Conservation (phyloP, 2,329 filamentous ascomycete genomes). For the Pseudopithomyces maydicus region DNA sequence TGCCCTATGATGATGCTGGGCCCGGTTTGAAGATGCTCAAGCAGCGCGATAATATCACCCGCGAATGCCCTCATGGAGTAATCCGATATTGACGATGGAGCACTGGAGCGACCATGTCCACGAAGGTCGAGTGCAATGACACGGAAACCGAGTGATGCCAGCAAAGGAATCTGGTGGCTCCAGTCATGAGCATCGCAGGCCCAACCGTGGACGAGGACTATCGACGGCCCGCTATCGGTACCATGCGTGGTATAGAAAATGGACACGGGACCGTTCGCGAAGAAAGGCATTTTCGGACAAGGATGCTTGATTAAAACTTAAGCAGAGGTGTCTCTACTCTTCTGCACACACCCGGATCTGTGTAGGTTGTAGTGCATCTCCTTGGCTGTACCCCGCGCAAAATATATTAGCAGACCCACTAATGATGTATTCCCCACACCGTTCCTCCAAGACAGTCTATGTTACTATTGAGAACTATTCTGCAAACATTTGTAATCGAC, state of each 20-base stretch:
- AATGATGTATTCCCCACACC: neutral
- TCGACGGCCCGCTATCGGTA: constrained; percentile 64
- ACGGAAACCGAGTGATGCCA: constrained; percentile 14
- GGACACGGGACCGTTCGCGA: constrained; percentile 6
- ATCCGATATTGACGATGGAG: neutral
- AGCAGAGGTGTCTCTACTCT: neutral
- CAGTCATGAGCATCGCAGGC: constrained; percentile 30
- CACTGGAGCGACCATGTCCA: constrained; percentile 23
- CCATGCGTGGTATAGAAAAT: constrained; percentile 48
- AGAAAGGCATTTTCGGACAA: constrained; percentile 13
- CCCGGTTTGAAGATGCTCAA: constrained; percentile 9
- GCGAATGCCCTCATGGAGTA: constrained; percentile 16
- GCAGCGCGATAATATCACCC: constrained; percentile 17
- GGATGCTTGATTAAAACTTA: neutral
- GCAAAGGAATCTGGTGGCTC: constrained; percentile 23
- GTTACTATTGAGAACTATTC: too few species aligned
- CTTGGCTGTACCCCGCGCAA: neutral
- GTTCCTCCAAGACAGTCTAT: neutral
- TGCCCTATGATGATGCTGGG: constrained; percentile 16
- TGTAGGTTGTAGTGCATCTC: neutral
- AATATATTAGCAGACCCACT: neutral
- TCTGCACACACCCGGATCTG: neutral
- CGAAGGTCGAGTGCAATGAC: constrained; percentile 26
- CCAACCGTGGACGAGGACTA: constrained; percentile 77
- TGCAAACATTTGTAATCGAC: too few species aligned